Evolutionary conservation across 352 stramenopile genomes (phyloP), one percentile per base, ranked within the genome.

Genomic region (Vaucheria bursata): DNA sequence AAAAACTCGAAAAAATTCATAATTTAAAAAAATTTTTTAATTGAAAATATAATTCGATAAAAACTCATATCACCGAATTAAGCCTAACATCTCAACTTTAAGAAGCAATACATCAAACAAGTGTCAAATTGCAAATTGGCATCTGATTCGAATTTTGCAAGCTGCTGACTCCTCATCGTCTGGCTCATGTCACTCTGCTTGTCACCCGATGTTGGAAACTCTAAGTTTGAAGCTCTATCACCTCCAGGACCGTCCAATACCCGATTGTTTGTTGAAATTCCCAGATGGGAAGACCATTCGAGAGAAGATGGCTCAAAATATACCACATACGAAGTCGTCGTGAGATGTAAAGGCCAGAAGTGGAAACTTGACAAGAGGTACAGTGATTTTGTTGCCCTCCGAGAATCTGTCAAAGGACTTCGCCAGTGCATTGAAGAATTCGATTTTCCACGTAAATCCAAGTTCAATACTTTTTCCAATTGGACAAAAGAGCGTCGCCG

Each of bases 31-130:
- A n/a, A n/a, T n/a, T n/a, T n/a, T n/a, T n/a, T n/a, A n/a, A n/a
- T n/a, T n/a, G n/a, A n/a, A n/a, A n/a, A n/a, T n/a, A n/a, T n/a
- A n/a, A n/a, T n/a, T n/a, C n/a, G n/a, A n/a, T n/a, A n/a, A n/a
- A n/a, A n/a, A n/a, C n/a, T n/a, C n/a, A n/a, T n/a, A n/a, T n/a
- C n/a, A n/a, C n/a, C n/a, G n/a, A n/a, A n/a, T n/a, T n/a, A n/a
- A n/a, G n/a, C n/a, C n/a, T n/a, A n/a, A n/a, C n/a, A n/a, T n/a
- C n/a, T n/a, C n/a, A n/a, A n/a, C 38, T 76, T 73, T 52, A 80
- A 80, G 50, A 80, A 80, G 34, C 73, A 75, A 2, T 69, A 18
- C 32, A 66, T 80, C 38, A 52, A 59, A 7, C 66, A 33, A 37
- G 75, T 80, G 52, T 80, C 66, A 1, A 78, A 32, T n/a, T n/a